Evolutionary conservation across 257 asterid genomes (phyloP), one percentile per base, ranked within the genome.

Genomic region (Solanum ahanhuiri): DNA sequence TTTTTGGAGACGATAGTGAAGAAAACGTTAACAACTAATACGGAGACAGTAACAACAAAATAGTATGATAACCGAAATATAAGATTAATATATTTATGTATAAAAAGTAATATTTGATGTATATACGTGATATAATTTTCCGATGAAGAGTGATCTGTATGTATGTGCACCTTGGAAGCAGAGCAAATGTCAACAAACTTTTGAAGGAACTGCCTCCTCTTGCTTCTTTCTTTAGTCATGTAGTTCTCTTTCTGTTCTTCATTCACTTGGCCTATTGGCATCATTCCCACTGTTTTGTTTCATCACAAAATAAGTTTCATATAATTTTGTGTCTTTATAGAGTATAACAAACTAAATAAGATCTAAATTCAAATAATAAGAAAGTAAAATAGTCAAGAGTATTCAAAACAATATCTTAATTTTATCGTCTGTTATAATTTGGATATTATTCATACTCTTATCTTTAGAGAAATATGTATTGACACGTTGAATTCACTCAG

Each of bases 251-350:
- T 90, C 72, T 95, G 95, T 87, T 88, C 93, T 2, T 88, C 91
- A 85, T 93, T 94, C 90, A 88, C 98, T 91, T 91, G 93, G 77
- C 91, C 90, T 7, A 93, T 37, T 3, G 93, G 93, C 39, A 95
- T 84, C 88, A 87, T 94, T 86, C 98, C 98, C 89, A 95, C 98
- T 95, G 90, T 95, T 87, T 83, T 34, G 20, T 18, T 87, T 87
- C 93, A 79, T 28, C 9, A 79, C n/a, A 39, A 43, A 43, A 76
- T 45, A 25, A 25, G 2, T 0, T 25, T 41, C n/a, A 43, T n/a
- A 14, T 41, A 12, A 12, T 23, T n/a, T 39, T 9, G 34, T 37
- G 6, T 10, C 22, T 37, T 39, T n/a, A 22, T 12, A 75, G 22
- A 11, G 12, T 12, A 10, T 25, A 76, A 23, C 3, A 43, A 77